A percentile compares a stretch with the other conserved stretches of the same genome.
Evolutionary conservation across 1,139 yeast species (phyloP).

Genomic region (Yamadazyma songkhlaensis): DNA sequence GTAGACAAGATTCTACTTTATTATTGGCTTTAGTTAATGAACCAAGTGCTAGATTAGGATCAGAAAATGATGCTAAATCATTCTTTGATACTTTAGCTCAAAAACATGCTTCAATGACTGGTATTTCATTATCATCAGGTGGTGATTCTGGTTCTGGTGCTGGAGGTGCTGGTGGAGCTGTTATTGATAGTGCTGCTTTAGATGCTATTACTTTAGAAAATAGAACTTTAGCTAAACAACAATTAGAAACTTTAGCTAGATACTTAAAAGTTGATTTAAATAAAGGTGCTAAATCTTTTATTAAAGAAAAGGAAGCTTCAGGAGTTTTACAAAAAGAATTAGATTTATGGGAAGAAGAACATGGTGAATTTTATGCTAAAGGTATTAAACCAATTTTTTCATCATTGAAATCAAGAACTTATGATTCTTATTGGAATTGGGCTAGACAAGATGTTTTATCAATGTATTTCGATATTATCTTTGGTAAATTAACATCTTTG

Average conservation of each 20-base stretch:
- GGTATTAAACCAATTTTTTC: constrained; percentile 92
- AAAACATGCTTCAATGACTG: constrained; percentile 81
- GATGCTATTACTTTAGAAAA: constrained; percentile 92
- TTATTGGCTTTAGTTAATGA: constrained; percentile 82
- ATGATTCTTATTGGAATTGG: constrained; percentile 99
- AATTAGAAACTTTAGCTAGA: constrained; percentile 90
- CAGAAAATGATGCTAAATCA: constrained; percentile 86
- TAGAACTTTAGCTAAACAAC: constrained; percentile 88
- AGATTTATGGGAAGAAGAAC: constrained; percentile 90
- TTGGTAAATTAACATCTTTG: constrained; percentile 84
- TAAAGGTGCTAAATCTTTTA: constrained; percentile 81
- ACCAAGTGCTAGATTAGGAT: constrained; percentile 83
- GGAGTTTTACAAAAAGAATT: constrained; percentile 81
- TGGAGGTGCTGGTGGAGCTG: constrained; percentile 75
- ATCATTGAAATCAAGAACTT: constrained; percentile 88
- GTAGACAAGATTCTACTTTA: constrained; percentile 91
- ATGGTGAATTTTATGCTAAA: constrained; percentile 90
- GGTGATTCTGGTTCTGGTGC: constrained; percentile 49
- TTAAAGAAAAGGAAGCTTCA: constrained; percentile 87
- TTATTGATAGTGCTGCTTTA: constrained; percentile 91
- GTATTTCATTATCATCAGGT: constrained; percentile 72
- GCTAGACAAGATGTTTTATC: constrained; percentile 95
- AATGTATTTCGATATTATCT: constrained; percentile 92
- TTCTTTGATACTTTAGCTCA: constrained; percentile 79
- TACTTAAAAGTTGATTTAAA: constrained; percentile 90